Conservation (phyloP, 164 flowering plant genomes). For the Nymphaea thermarum region DNA sequence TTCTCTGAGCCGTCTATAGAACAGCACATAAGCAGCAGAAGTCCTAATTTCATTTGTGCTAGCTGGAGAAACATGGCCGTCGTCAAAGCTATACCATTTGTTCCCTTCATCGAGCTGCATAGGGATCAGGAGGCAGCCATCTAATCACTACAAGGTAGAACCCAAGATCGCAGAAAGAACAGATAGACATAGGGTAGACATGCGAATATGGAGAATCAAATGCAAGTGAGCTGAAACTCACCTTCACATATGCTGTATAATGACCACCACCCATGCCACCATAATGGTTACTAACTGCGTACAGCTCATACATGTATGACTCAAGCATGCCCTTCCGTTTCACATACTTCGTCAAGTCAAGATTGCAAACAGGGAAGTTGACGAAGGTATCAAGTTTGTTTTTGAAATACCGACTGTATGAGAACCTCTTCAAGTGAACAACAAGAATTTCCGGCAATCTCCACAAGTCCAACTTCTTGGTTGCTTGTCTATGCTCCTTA, state of each 20-base stretch:
- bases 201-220: not conserved
- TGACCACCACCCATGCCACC: slow-evolving; percentile 99
- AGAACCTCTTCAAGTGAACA: slow-evolving; percentile 87
- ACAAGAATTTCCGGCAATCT: slow-evolving; percentile 86
- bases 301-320: slow-evolving; percentile 62
- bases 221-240: slow-evolving; percentile 10
- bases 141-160: not conserved
- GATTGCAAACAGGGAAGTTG: slow-evolving; percentile 67
- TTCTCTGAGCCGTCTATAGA: slow-evolving; percentile 50
- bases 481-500: slow-evolving; percentile 90
- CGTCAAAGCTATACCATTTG: slow-evolving; percentile 91
- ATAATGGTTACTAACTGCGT: slow-evolving; percentile 94
- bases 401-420: slow-evolving; percentile 73
- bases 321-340: slow-evolving; percentile 31
- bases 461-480: slow-evolving; percentile 94
- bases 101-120: slow-evolving; percentile 69
- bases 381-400: slow-evolving; percentile 90
- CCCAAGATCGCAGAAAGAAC: not conserved
- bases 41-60: slow-evolving; percentile 62
- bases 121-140: not conserved
- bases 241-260: slow-evolving; percentile 93
- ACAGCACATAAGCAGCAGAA: slow-evolving; percentile 78
- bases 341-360: slow-evolving; percentile 74
- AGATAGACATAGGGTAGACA: not conserved
- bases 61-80: slow-evolving; percentile 60